Evolutionary conservation across 139 green algal species (phyloP).

Genomic region (Coccomyxa sp.): DNA sequence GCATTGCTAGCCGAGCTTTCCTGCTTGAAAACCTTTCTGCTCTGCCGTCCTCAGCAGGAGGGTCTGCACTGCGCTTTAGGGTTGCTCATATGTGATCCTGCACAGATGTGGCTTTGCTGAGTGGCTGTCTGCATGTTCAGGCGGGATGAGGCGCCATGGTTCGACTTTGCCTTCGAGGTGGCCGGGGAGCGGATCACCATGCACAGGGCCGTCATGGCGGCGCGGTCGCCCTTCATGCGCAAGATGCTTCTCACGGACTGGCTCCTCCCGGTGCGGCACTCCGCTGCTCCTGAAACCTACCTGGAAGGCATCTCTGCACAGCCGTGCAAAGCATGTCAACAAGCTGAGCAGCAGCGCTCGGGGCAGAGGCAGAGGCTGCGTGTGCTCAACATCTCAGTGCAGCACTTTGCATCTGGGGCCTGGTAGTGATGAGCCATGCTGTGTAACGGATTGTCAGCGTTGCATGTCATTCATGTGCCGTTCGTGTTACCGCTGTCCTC

Average conservation of each 20-base stretch:
- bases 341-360: background rate
- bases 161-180: conserved; percentile 20
- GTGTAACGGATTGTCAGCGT: too few species aligned
- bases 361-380: background rate
- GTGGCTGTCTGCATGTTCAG: background rate
- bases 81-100: background rate
- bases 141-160: conserved; percentile 5
- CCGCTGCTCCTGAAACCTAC: background rate
- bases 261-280: background rate
- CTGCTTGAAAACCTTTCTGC: too few species aligned
- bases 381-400: background rate
- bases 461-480: too few species aligned
- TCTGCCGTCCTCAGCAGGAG: too few species aligned
- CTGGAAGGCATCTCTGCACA: background rate
- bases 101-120: background rate
- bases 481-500: too few species aligned
- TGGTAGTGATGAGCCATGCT: too few species aligned
- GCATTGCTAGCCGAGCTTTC: too few species aligned
- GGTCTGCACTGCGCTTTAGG: too few species aligned
- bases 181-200: conserved; percentile 14
- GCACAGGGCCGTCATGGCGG: conserved; percentile 23
- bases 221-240: conserved; percentile 19
- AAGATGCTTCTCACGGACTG: conserved; percentile 9
- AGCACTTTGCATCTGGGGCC: background rate
- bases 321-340: background rate